phyloP scores from a whole-genome alignment of 805 yeast genomes.

The Candida namnaoensis region DNA sequence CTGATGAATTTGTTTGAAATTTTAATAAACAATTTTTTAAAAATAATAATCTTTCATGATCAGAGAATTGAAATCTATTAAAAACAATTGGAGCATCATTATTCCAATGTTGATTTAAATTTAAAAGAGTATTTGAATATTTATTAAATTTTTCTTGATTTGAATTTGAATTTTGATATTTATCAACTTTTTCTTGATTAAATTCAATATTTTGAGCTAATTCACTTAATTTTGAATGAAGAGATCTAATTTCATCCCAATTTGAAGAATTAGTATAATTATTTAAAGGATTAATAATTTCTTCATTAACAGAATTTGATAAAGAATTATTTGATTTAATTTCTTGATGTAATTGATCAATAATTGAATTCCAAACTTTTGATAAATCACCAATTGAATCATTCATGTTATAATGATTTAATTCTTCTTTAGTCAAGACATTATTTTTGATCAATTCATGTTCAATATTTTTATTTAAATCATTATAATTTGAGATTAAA shows the following conservation, averaged over 20 bases:
- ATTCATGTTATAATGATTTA: constrained; percentile 34
- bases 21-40: constrained; percentile 60
- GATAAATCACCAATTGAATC: constrained; percentile 37
- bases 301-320: constrained; percentile 37
- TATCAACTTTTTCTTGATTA: constrained; percentile 31
- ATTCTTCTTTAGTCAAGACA: constrained; percentile 33
- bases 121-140: constrained; percentile 30
- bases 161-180: constrained; percentile 16
- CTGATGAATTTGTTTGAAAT: constrained; percentile 53
- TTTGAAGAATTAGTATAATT: constrained; percentile 29
- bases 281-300: constrained; percentile 46
- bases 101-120: constrained; percentile 60
- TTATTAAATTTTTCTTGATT: constrained; percentile 16
- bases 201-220: constrained; percentile 33
- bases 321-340: constrained; percentile 41
- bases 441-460: constrained; percentile 25
- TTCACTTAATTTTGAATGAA: constrained; percentile 34
- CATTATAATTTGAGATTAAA: constrained; percentile 13
- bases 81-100: constrained; percentile 70
- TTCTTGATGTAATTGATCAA: constrained; percentile 35
- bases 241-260: constrained; percentile 43
- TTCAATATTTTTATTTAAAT: constrained; percentile 24
- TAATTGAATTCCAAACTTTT: constrained; percentile 34
- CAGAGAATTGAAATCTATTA: constrained; percentile 67
- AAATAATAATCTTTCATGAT: constrained; percentile 48